Conservation (phyloP, 2,329 filamentous ascomycete genomes). For the Fusarium papillatum region DNA sequence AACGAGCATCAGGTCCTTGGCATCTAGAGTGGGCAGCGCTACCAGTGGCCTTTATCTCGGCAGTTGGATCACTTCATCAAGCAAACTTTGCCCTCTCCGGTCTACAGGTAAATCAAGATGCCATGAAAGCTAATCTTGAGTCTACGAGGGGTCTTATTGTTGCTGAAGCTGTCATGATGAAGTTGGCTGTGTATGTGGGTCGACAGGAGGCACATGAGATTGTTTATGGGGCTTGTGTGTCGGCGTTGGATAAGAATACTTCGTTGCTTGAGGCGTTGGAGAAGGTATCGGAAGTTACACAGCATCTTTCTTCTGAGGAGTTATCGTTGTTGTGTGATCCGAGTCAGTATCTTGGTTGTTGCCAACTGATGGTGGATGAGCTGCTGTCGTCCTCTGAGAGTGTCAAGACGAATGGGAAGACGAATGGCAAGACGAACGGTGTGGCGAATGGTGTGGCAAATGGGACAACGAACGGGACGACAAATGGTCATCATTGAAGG, state of each 20-base stretch:
- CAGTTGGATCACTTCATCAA: conserved; percentile 65
- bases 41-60: conserved; percentile 66
- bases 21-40: conserved; percentile 70
- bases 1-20: conserved; percentile 70
- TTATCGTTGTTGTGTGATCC: conserved; percentile 23
- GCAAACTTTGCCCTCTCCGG: conserved; percentile 66
- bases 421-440: not conserved
- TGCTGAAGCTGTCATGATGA: conserved; percentile 72
- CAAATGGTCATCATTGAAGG: not conserved
- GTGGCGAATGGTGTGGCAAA: not conserved
- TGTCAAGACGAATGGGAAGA: not conserved
- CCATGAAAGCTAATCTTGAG: conserved; percentile 65
- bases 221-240: conserved; percentile 65
- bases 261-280: conserved; percentile 18
- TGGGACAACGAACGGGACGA: not conserved
- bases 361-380: conserved; percentile 33
- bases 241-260: conserved; percentile 10
- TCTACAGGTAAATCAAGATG: conserved; percentile 62
- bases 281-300: conserved; percentile 3
- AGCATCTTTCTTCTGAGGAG: conserved; percentile 6
- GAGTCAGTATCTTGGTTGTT: conserved; percentile 31
- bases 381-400: conserved; percentile 2
- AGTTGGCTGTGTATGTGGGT: conserved; percentile 63
- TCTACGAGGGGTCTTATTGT: conserved; percentile 67
- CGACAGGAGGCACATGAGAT: conserved; percentile 68